Conservation (phyloP, 345 rosid species). For the Nasturtium officinale region DNA sequence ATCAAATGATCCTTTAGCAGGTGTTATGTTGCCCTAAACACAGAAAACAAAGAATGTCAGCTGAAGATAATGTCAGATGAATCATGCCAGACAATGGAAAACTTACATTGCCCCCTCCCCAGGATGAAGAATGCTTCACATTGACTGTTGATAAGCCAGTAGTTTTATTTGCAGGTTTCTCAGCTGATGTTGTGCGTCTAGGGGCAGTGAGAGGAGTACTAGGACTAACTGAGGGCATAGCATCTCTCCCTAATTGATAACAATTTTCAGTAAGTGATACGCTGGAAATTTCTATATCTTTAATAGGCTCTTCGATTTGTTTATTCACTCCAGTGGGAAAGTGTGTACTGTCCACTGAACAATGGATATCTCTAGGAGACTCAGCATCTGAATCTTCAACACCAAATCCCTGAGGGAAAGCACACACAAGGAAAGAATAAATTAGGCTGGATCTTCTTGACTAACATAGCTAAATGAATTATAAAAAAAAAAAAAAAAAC, state of each 20-base stretch:
- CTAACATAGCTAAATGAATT: no score
- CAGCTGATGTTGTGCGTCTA: conserved; percentile 60
- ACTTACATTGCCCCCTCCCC: conserved; percentile 93
- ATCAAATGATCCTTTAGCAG: conserved; percentile 85
- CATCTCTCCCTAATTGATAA: conserved; percentile 74
- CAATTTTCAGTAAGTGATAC: conserved; percentile 62
- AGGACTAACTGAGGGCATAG: conserved; percentile 66
- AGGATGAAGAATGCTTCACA: conserved; percentile 69
- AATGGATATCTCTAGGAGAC: conserved; percentile 61
- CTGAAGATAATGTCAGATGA: not conserved
- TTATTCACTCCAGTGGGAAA: conserved; percentile 53
- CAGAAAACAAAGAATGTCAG: conserved; percentile 14
- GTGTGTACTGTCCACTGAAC: conserved; percentile 54
- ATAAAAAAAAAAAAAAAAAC: no score
- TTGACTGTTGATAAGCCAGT: conserved; percentile 53
- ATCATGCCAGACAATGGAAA: conserved; percentile 25
- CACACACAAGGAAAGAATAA: conserved; percentile 14
- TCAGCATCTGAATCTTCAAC: conserved; percentile 82
- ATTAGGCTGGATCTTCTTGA: not conserved
- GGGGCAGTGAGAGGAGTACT: conserved; percentile 56
- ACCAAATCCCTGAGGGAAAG: conserved; percentile 67
- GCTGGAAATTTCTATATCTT: conserved; percentile 56
- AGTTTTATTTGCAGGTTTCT: conserved; percentile 61
- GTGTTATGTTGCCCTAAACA: conserved; percentile 56
- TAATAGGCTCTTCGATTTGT: conserved; percentile 53